These are phyloP conservation scores for Solioccasus polychromus DNA, from an alignment of 768 basidiomycete species.

Conservation along the genomic window DNA sequence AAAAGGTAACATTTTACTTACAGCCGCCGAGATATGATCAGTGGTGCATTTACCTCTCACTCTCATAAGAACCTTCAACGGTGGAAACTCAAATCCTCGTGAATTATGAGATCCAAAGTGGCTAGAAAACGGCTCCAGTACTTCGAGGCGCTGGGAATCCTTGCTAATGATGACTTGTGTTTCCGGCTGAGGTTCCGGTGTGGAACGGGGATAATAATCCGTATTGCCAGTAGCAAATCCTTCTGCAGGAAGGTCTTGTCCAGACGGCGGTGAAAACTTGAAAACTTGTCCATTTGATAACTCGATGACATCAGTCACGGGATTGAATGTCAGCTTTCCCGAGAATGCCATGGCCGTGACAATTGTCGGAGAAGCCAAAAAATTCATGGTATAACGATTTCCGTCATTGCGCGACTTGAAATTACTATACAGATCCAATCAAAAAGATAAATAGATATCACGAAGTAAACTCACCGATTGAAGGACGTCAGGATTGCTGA, in stretches of 20 bases:
- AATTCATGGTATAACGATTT: slow-evolving; percentile 93
- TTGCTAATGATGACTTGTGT: slow-evolving; percentile 75
- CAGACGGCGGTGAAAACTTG: slow-evolving; percentile 80
- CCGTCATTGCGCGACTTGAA: slow-evolving; percentile 97
- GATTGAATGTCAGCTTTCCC: slow-evolving; percentile 92
- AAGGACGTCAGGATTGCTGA: slow-evolving; percentile 94
- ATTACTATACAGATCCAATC: slow-evolving; percentile 40
- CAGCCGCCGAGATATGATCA: slow-evolving; percentile 96
- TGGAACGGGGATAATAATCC: slow-evolving; percentile 75
- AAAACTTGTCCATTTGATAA: slow-evolving; percentile 74
- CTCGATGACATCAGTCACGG: slow-evolving; percentile 70
- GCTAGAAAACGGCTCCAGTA: slow-evolving; percentile 79
- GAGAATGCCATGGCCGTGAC: slow-evolving; percentile 98
- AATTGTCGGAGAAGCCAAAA: slow-evolving; percentile 93
- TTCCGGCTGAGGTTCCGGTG: slow-evolving; percentile 71
- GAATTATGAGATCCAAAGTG: slow-evolving; percentile 58
- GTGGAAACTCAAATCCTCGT: slow-evolving; percentile 70
- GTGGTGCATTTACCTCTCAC: slow-evolving; percentile 99
- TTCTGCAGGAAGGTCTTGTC: slow-evolving; percentile 75
- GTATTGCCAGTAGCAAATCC: slow-evolving; percentile 78
- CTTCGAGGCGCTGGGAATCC: slow-evolving; percentile 81
- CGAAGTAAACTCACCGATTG: slow-evolving; percentile 63
- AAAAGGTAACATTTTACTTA: slow-evolving; percentile 34
- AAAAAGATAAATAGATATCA: not conserved
- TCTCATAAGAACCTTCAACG: slow-evolving; percentile 81